Evolutionary conservation across 164 flowering plant genomes (phyloP).

Genomic region (Paratinospora sagittata): DNA sequence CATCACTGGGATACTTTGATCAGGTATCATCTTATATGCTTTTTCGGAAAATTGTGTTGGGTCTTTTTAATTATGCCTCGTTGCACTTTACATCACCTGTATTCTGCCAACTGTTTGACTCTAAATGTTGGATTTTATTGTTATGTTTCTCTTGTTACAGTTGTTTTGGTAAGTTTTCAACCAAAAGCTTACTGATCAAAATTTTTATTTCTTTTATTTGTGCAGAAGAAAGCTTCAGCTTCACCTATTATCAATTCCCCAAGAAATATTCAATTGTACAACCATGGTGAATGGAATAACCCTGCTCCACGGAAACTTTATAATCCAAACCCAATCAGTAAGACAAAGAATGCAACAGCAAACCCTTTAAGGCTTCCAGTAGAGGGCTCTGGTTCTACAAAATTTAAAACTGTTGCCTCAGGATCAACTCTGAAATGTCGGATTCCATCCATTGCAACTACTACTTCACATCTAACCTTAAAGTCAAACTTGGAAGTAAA

Average conservation of each 20-base stretch:
- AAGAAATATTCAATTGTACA: slow-evolving; percentile 20
- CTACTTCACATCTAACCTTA: slow-evolving; percentile 17
- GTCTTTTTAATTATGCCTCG: no score
- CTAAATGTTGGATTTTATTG: no score
- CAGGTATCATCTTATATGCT: slow-evolving; percentile 38
- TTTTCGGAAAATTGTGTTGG: no score
- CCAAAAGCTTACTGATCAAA: not conserved
- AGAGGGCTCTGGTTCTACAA: slow-evolving; percentile 2
- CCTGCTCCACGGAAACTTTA: slow-evolving; percentile 12
- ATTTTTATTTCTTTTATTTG: not conserved
- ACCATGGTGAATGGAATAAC: slow-evolving; percentile 14
- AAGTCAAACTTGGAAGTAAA: slow-evolving; percentile 14
- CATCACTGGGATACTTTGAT: slow-evolving; percentile 68
- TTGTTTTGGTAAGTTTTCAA: not conserved
- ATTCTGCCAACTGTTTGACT: not conserved
- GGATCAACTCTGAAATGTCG: slow-evolving; percentile 1
- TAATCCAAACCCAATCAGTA: slow-evolving; percentile 5
- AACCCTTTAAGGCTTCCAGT: slow-evolving; percentile 3
- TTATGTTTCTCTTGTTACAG: not conserved
- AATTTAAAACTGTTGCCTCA: not conserved
- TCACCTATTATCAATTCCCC: slow-evolving; percentile 13
- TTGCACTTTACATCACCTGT: not conserved
- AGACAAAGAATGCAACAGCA: slow-evolving; percentile 1
- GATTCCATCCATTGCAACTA: slow-evolving; percentile 12
- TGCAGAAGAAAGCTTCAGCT: slow-evolving; percentile 48